Evolutionary conservation across 73 alveolate species (phyloP).

Genomic region (Stentor coeruleus): DNA sequence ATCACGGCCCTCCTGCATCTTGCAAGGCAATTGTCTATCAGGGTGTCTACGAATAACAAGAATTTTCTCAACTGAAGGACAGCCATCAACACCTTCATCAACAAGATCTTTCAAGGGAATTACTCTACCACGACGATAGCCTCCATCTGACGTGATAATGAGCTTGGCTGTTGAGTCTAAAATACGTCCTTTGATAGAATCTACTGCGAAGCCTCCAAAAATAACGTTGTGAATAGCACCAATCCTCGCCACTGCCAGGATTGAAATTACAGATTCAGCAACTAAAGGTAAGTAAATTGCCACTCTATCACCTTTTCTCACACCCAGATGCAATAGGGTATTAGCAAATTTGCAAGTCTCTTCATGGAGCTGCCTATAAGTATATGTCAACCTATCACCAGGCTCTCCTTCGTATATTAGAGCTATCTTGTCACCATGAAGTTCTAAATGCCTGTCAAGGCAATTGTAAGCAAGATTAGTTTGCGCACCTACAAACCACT

Average conservation of each 20-base stretch:
- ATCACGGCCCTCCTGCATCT: conserved; percentile 1
- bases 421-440: conserved; percentile 67
- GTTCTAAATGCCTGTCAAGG: conserved; percentile 89
- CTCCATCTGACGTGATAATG: conserved; percentile 93
- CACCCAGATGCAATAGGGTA: conserved; percentile 47
- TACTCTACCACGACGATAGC: conserved; percentile 88
- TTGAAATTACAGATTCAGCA: conserved; percentile 93
- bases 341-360: conserved; percentile 88
- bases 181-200: conserved; percentile 91
- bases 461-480: conserved; percentile 96
- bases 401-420: conserved; percentile 55
- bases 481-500: conserved; percentile 90
- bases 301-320: conserved; percentile 91
- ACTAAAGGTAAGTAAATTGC: conserved; percentile 99
- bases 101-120: conserved; percentile 79
- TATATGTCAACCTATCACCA: conserved; percentile 27
- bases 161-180: conserved; percentile 84
- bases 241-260: conserved; percentile 98
- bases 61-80: conserved; percentile 4
- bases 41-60: not conserved
- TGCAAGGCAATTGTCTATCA: too few relatives aligned
- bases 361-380: conserved; percentile 83
- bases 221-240: conserved; percentile 99
- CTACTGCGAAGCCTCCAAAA: conserved; percentile 99
- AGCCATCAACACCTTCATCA: conserved; percentile 76